Evolutionary conservation across 2,329 filamentous ascomycete genomes (phyloP).

Genomic region (Epichloe aotearoae): DNA sequence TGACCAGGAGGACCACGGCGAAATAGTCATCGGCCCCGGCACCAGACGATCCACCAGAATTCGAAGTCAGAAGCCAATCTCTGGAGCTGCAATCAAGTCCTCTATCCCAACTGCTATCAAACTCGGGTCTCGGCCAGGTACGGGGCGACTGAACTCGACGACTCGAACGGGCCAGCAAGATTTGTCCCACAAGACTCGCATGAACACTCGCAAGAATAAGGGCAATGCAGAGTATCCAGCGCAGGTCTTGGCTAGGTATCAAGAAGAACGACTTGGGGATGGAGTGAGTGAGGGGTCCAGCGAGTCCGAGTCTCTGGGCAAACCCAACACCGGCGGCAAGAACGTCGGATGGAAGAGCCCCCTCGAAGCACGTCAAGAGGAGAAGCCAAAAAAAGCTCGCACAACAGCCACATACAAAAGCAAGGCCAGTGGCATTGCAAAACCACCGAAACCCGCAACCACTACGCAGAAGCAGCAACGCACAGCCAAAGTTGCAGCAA

Average conservation of each 20-base stretch:
- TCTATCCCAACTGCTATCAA: slow-evolving; percentile 23
- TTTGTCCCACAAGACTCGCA: slow-evolving; percentile 19
- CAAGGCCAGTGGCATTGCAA: slow-evolving; percentile 17
- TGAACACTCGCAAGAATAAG: slow-evolving; percentile 23
- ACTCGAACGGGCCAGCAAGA: slow-evolving; percentile 18
- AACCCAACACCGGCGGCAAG: slow-evolving; percentile 13
- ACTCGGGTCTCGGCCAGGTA: slow-evolving; percentile 13
- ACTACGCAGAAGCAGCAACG: slow-evolving; percentile 15
- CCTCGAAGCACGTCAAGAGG: slow-evolving; percentile 15
- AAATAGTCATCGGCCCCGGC: slow-evolving; percentile 7
- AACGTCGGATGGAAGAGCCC: slow-evolving; percentile 23
- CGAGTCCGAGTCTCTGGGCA: background rate
- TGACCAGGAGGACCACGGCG: slow-evolving; percentile 7
- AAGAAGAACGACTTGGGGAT: slow-evolving; percentile 12
- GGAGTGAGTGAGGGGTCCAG: background rate
- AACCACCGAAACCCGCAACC: slow-evolving; percentile 11
- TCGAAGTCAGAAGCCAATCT: slow-evolving; percentile 10
- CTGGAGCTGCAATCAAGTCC: slow-evolving; percentile 13
- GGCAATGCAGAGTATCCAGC: slow-evolving; percentile 22
- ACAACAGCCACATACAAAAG: slow-evolving; percentile 5
- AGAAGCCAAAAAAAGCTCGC: slow-evolving; percentile 12
- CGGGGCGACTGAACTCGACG: slow-evolving; percentile 10
- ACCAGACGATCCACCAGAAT: slow-evolving; percentile 22
- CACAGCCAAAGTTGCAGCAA: slow-evolving; percentile 16
- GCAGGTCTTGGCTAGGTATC: slow-evolving; percentile 19